phyloP scores from a whole-genome alignment of 306 rosid genomes.

The Calophaca sinica region DNA sequence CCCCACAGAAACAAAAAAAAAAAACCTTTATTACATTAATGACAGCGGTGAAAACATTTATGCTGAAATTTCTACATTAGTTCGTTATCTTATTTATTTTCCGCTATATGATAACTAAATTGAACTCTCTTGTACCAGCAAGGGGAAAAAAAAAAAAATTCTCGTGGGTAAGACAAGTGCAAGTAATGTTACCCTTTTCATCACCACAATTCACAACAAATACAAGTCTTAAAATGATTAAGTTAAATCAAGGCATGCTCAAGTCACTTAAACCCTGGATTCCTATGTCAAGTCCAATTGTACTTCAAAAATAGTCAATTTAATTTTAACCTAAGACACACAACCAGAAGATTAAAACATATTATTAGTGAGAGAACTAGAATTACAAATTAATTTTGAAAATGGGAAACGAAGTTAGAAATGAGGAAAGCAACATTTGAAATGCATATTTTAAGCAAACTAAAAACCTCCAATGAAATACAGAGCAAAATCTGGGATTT shows the following conservation, averaged over 20 bases:
- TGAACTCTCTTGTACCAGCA: neutral
- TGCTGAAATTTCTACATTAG: neutral
- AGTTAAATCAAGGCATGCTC: neutral
- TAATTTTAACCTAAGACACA: constrained; percentile 1
- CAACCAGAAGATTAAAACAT: neutral
- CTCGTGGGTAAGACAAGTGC: neutral
- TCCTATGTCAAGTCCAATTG: neutral
- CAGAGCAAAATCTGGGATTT: constrained; percentile 12
- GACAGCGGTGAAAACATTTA: neutral
- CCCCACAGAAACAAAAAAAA: neutral
- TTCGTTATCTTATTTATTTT: neutral
- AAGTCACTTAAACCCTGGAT: neutral
- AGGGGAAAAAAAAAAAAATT: neutral
- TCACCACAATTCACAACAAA: neutral
- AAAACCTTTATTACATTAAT: neutral
- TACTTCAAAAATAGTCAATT: neutral
- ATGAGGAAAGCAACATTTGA: neutral
- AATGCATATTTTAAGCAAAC: neutral
- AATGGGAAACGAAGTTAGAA: neutral
- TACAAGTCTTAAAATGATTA: neutral
- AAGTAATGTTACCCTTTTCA: neutral
- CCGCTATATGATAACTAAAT: neutral
- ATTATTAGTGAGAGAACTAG: neutral
- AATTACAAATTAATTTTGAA: neutral
- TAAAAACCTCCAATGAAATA: neutral